Evolutionary conservation across 768 basidiomycete species (phyloP), one percentile per base, ranked within the genome.

Genomic region (Leccinum boreale): DNA sequence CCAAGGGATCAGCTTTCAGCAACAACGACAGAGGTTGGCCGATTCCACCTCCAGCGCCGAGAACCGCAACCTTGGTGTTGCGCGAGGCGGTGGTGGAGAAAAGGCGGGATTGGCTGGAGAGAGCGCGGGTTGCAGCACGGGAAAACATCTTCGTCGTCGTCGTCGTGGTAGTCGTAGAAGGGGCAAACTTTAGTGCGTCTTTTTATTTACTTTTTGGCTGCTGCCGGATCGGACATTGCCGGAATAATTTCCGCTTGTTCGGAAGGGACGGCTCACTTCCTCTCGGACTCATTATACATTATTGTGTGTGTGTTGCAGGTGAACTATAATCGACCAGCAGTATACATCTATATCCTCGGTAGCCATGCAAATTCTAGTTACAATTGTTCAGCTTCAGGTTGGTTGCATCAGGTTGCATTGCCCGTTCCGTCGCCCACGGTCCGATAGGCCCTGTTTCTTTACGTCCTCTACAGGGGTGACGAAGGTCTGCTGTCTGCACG

Each of bases 21-120:
- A 69, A 56, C 62, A 98, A 79, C 50, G 94, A 96, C 67, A 98
- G 80, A 70, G 96, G 95, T 76, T 98, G 96, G 73, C 96, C 96
- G 74, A 98, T 98, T 75, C 96, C 96, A 82, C 96, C 96, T 68
- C 93, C 96, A 60, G 97, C 97, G 67, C 96, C 96, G 73, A 97
- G 91, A 59, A 99, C 95, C 52, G 91, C 90, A 73, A 97, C 96
- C 80, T 94, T 95, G 64, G 86, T 87, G 62, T 81, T 82, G 67
- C 86, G 83, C 47, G 85, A 70, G 24, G 83, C 78, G 23, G 87
- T 86, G 26, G 90, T 86, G 49, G 90, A 92, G 79, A 94, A 93
- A 54, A 81, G 76, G 69, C 89, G 85, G 60, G 85, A 72, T 36
- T 80, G 80, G 55, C 77, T 68, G 55, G 81, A 70, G 66, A 89